Conservation (phyloP, 2,329 filamentous ascomycete species). For the Cladosporium sp. region DNA sequence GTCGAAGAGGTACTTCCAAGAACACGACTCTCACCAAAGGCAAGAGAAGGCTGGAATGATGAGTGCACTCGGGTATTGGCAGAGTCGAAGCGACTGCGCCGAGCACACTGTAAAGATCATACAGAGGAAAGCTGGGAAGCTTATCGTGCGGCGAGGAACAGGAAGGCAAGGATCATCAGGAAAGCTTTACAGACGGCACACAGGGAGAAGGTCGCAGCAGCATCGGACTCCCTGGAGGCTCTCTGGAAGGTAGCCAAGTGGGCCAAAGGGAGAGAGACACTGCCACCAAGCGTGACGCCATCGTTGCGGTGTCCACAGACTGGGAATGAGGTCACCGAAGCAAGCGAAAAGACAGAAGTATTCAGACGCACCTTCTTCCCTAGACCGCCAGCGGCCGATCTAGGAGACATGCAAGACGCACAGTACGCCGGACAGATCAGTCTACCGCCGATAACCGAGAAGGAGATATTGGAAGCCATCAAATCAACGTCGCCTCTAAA, state of each 20-base stretch:
- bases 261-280: background rate
- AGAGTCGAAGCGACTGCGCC: background rate
- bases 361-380: constrained; percentile 13
- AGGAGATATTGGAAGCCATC: background rate
- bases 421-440: background rate
- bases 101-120: background rate
- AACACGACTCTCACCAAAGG: background rate
- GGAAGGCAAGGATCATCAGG: background rate
- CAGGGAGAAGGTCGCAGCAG: background rate
- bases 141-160: background rate
- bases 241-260: constrained; percentile 6
- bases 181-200: background rate
- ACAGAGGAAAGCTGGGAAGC: background rate
- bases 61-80: background rate
- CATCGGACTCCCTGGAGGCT: background rate
- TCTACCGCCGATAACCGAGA: background rate
- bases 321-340: constrained; percentile 11
- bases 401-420: background rate
- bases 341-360: constrained; percentile 19
- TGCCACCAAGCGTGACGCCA: constrained; percentile 3
- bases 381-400: background rate
- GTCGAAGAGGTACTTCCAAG: background rate
- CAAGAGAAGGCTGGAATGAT: background rate
- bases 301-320: constrained; percentile 16
- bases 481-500: background rate